Percentiles rank a stretch among this genome's conserved stretches.
phyloP scores from a whole-genome alignment of 495 filamentous ascomycete species.

The Xylaria telfairii region DNA sequence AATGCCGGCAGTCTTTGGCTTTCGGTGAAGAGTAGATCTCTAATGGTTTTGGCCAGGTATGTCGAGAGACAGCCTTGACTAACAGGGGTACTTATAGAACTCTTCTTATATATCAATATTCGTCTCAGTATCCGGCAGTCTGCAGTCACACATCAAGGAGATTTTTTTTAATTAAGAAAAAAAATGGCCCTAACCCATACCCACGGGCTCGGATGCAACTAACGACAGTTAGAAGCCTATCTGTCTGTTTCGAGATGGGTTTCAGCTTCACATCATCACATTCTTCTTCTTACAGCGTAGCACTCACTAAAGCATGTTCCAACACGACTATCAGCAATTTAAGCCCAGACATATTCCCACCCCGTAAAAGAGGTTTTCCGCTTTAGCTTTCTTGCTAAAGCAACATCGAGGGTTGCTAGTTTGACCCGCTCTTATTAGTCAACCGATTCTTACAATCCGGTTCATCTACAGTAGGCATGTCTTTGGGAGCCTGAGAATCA shows the following conservation, averaged over 20 bases:
- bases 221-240: background rate
- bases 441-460: background rate
- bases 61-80: background rate
- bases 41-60: background rate
- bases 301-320: background rate
- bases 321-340: background rate
- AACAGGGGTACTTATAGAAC: background rate
- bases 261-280: background rate
- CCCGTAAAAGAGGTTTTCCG: background rate
- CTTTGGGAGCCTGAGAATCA: background rate
- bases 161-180: background rate
- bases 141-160: background rate
- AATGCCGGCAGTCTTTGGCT: background rate
- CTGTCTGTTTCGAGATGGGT: background rate
- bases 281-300: background rate
- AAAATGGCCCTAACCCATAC: background rate
- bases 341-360: background rate
- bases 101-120: background rate
- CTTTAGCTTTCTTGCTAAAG: background rate
- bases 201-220: too few species aligned
- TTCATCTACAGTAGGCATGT: background rate
- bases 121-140: background rate
- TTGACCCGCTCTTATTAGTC: background rate
- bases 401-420: too few species aligned
- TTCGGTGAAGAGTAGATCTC: background rate